Evolutionary conservation across 2,329 filamentous ascomycete species (phyloP), one percentile per base, ranked within the genome.

Genomic region (Pyrenochaeta sp.): DNA sequence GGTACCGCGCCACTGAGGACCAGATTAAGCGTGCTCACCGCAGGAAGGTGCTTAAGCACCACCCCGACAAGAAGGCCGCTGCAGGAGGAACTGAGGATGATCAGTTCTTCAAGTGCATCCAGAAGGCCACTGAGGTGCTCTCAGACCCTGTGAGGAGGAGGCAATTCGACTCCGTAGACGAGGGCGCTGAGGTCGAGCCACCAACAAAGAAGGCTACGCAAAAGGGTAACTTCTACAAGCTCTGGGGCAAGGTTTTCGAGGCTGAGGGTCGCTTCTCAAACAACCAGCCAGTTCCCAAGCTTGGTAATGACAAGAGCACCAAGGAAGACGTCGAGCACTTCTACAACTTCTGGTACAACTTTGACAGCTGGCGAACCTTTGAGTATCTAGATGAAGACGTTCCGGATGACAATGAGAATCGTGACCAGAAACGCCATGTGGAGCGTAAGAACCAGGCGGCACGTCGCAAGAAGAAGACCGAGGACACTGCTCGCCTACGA

Each of bases 291-390:
- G 95, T 97, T 2, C 96, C 95, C 5, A 80, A 84, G 67, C 88
- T 99, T 53, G 95, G 95, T 59, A 85, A 91, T 72, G 91, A 91
- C 62, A 90, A 96, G 64, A 89, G 90, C 72, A 86, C 86, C 68
- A 91, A 93, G 79, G 91, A 96, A 73, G 89, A 97, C 7, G 95
- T 99, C 41, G 93, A 98, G 74, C 82, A 83, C 48, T 99, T 99
- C 79, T 99, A 99, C 86, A 97, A 99, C 85, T 99, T 98, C 84
- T 99, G 91, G 89, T 99, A 98, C 85, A 96, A 94, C 85, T 96
- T 99, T 71, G 95, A 99, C 84, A 95, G 90, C 78, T 99, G 95
- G 95, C 86, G 95, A 58, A 88, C 90, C 2, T 99, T 99, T 72
- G 95, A 99, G 81, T 99, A 99, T 79, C 90, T 96, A 54, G 95